These are phyloP conservation scores for Typha latifolia DNA, from an alignment of 176 grass and related monocot species.

Conservation along the genomic window DNA sequence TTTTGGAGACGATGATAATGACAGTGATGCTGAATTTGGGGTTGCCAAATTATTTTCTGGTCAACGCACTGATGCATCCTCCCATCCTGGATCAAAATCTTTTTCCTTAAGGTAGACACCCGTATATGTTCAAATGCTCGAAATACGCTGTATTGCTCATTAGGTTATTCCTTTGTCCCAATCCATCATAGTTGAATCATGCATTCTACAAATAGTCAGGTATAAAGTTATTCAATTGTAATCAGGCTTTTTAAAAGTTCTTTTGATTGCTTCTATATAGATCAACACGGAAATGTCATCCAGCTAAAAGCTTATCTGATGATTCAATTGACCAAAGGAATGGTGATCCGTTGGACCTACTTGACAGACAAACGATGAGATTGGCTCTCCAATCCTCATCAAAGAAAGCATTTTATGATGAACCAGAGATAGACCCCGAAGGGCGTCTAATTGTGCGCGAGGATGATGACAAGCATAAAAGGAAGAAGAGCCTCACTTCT, in stretches of 20 bases:
- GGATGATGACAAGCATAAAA: conserved; percentile 44
- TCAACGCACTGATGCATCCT: conserved; percentile 27
- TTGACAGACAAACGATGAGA: conserved; percentile 63
- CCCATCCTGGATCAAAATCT: conserved; percentile 32
- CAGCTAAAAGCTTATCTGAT: conserved; percentile 52
- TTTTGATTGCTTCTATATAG: conserved; percentile 28
- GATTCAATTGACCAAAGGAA: conserved; percentile 50
- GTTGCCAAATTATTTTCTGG: conserved; percentile 14
- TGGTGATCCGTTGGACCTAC: conserved; percentile 73
- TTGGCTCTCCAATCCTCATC: conserved; percentile 48
- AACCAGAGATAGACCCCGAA: conserved; percentile 65
- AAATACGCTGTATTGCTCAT: neutral
- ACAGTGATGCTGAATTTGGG: conserved; percentile 18
- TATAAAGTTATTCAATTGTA: neutral
- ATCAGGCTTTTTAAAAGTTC: neutral
- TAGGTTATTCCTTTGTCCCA: neutral
- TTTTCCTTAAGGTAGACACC: conserved; percentile 52
- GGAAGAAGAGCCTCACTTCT: conserved; percentile 24
- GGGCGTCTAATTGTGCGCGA: conserved; percentile 71
- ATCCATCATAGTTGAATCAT: neutral
- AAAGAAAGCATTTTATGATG: conserved; percentile 25
- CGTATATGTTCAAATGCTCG: neutral
- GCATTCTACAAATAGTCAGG: neutral
- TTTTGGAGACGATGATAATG: conserved; percentile 62
- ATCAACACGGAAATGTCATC: conserved; percentile 34